Evolutionary conservation across 2,329 filamentous ascomycete genomes (phyloP).

Genomic region (Fusarium pilosicola): DNA sequence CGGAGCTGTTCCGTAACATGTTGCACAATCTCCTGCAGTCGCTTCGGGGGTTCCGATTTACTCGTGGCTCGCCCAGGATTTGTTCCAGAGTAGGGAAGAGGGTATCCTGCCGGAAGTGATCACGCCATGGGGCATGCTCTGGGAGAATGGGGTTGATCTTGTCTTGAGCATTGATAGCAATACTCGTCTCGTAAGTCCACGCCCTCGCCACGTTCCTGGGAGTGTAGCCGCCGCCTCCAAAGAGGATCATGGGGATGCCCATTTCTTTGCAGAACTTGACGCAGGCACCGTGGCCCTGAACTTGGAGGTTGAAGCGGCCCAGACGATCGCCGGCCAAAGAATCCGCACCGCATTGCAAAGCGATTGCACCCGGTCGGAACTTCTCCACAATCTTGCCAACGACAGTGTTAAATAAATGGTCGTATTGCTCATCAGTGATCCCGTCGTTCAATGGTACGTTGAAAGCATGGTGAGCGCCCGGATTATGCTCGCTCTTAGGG

Average conservation of each 20-base stretch:
- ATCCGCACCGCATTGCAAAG: constrained; percentile 95
- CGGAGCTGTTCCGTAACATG: constrained; percentile 86
- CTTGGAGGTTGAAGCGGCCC: constrained; percentile 95
- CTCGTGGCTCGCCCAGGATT: constrained; percentile 71
- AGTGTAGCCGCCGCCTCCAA: constrained; percentile 96
- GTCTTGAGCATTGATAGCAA: constrained; percentile 80
- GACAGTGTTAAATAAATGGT: constrained; percentile 82
- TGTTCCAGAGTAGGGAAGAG: constrained; percentile 88
- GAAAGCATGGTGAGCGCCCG: constrained; percentile 87
- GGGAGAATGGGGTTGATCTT: constrained; percentile 80
- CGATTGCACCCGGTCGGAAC: constrained; percentile 91
- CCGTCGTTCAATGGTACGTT: constrained; percentile 93
- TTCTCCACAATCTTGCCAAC: constrained; percentile 81
- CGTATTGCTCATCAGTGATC: constrained; percentile 91
- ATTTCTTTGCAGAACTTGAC: constrained; percentile 88
- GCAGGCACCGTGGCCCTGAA: constrained; percentile 91
- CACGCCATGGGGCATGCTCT: constrained; percentile 82
- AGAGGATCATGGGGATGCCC: constrained; percentile 83
- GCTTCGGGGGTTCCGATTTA: constrained; percentile 83
- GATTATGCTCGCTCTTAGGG: constrained; percentile 82
- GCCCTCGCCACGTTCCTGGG: constrained; percentile 95
- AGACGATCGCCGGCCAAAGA: constrained; percentile 92
- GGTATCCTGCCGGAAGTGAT: constrained; percentile 87
- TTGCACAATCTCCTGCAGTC: constrained; percentile 78
- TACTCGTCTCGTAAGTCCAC: constrained; percentile 96